Conservation (phyloP, 2,329 filamentous ascomycete genomes). For the Aspergillus chevalieri region DNA sequence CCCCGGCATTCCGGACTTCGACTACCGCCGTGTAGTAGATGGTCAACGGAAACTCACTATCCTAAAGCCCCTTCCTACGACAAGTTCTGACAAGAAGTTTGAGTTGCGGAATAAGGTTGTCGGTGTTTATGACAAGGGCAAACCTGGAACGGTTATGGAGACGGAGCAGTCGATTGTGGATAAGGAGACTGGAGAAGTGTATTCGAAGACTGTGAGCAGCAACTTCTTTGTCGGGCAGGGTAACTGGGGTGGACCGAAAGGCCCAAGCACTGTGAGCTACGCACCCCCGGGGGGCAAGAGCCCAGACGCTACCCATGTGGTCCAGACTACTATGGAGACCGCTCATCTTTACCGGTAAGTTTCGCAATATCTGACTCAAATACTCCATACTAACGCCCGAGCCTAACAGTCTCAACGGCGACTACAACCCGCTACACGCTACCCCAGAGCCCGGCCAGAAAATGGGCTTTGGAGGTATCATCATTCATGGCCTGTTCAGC, state of each 20-base stretch:
- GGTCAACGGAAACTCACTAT: constrained; percentile 76
- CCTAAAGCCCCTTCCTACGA: constrained; percentile 66
- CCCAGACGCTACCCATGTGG: constrained; percentile 64
- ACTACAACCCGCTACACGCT: constrained; percentile 90
- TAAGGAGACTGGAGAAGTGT: constrained; percentile 61
- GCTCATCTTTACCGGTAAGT: constrained; percentile 64
- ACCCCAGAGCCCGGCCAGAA: constrained; percentile 76
- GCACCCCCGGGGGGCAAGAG: constrained; percentile 65
- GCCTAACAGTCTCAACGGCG: constrained; percentile 66
- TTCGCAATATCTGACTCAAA: not conserved
- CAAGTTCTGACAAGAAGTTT: constrained; percentile 65
- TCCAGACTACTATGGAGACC: constrained; percentile 66
- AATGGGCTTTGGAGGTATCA: constrained; percentile 86
- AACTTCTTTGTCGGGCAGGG: constrained; percentile 76
- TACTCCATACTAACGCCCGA: constrained; percentile 7
- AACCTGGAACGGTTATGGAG: constrained; percentile 74
- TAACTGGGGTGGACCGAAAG: constrained; percentile 86
- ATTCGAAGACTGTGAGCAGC: constrained; percentile 62
- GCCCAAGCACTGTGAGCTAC: constrained; percentile 68
- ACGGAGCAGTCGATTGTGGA: constrained; percentile 73
- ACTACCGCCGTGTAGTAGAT: constrained; percentile 68
- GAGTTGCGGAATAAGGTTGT: constrained; percentile 71
- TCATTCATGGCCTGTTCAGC: constrained; percentile 82
- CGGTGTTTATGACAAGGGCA: constrained; percentile 86
- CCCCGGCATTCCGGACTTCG: constrained; percentile 69